Percentiles rank a stretch among this genome's conserved stretches.
phyloP scores from a whole-genome alignment of 805 yeast species.

The Pichia paraexigua region DNA sequence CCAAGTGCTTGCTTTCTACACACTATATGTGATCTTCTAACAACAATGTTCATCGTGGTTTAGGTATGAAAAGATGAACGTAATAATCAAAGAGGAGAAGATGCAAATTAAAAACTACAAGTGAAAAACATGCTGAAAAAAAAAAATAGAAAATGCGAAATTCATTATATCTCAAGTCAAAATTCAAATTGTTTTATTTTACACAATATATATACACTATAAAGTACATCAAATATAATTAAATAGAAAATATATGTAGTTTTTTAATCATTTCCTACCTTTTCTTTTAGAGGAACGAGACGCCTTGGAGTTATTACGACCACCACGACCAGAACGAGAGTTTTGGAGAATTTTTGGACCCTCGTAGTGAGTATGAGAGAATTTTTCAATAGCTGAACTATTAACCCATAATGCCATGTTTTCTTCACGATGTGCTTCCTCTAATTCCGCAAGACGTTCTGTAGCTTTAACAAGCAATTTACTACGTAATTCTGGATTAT shows the following conservation, averaged over 20 bases:
- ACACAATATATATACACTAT: neutral
- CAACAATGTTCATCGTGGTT: neutral
- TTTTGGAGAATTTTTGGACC: conserved; percentile 30
- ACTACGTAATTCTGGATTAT: neutral
- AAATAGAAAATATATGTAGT: neutral
- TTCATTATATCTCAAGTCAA: no score
- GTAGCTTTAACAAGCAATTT: neutral
- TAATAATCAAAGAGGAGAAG: neutral
- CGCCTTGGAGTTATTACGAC: conserved; percentile 1
- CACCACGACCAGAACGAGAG: conserved; percentile 8
- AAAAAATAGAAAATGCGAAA: neutral
- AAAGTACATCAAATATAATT: neutral
- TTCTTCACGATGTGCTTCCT: conserved; percentile 15
- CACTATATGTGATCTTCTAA: neutral
- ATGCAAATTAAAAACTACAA: neutral
- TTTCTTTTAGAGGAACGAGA: neutral
- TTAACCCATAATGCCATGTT: conserved; percentile 43
- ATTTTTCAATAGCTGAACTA: conserved; percentile 42
- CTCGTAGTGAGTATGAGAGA: conserved; percentile 48
- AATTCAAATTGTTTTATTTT: neutral
- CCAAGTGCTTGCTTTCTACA: neutral
- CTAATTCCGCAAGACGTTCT: neutral
- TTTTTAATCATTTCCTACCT: neutral
- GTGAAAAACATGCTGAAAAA: neutral
- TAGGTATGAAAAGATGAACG: neutral